Base-by-base conservation (phyloP, 805 yeast genomes). In the Lachancea meyersii region DNA sequence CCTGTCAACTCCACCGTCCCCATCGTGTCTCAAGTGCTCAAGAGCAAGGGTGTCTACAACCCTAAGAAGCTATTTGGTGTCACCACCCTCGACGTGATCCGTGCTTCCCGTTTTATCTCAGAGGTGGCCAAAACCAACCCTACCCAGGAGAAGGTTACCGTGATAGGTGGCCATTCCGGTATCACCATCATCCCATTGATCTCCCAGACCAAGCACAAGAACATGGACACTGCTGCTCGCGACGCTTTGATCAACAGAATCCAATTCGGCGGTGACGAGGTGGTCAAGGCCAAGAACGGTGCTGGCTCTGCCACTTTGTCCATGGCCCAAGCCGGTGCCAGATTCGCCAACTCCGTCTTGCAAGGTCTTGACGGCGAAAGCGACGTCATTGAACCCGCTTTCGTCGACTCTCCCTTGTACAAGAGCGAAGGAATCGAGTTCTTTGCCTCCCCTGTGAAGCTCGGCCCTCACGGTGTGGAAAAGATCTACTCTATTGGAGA, bases 1-100 rank as follows among this genome's bases (percentile, higher is more conserved):
- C 97, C 97, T 41, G 96, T 88, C 67, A 88, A 88, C 82, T 88
- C 96, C 47, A 89, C 96, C 42, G 97, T 88, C 23, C 96, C 97
- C 64, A 88, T 88, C 69, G 96, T 86, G 45, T 87, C 95, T 48
- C 95, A 89, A 75, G 94, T 86, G 42, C 75, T 85, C 67, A 86
- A 86, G 76, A 71, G 80, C 55, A 76, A 77, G 70, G 89, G 89
- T 57, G 89, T 80, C 48, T 89, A 84, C 80, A 80, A 89, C 80
- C 91, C 95, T 64, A 79, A 83, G 77, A 84, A 82, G 68, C 73
- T 88, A 63, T 88, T 88, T 60, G 97, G 97, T 77, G 96, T 88
- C 66, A 88, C 97, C 73, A 89, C 96, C 48, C 76, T 88, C 64
- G 97, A 89, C 64, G 83, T 82, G 45, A 78, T 89, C 63, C 82